Percentiles rank a stretch among this genome's conserved stretches.
phyloP scores from a whole-genome alignment of 2,329 filamentous ascomycete species.

The Fonsecaea erecta region DNA sequence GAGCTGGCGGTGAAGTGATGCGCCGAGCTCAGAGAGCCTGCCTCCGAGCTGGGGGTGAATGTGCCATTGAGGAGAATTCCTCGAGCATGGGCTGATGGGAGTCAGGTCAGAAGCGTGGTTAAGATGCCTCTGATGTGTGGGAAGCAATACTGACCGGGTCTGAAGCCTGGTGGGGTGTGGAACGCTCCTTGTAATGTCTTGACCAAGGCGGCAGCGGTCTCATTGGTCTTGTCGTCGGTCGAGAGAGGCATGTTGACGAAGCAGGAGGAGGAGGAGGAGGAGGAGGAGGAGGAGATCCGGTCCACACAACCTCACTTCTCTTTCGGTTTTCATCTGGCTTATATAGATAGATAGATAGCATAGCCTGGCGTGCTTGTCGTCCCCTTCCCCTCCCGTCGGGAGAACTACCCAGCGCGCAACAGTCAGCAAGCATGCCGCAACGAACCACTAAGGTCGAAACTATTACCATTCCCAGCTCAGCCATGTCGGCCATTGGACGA shows the following conservation, averaged over 20 bases:
- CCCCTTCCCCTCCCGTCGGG: no score
- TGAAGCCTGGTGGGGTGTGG: constrained; percentile 48
- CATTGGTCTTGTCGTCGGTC: constrained; percentile 46
- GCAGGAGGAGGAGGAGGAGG: background rate
- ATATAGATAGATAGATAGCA: no score
- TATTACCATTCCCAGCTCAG: constrained; percentile 6
- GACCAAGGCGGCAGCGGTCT: constrained; percentile 47
- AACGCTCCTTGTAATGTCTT: constrained; percentile 47
- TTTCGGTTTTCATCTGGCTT: no score
- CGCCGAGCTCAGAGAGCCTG: constrained; percentile 53
- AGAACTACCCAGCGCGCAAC: constrained; percentile 20
- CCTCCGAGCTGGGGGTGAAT: constrained; percentile 56
- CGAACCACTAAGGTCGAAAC: constrained; percentile 9
- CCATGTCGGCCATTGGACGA: constrained; percentile 10
- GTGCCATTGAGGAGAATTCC: constrained; percentile 58
- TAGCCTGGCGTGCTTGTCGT: background rate
- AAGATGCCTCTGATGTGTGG: background rate
- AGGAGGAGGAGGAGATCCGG: no score
- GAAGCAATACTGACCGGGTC: constrained; percentile 43
- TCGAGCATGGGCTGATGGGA: constrained; percentile 59
- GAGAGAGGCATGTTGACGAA: constrained; percentile 51
- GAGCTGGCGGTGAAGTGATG: constrained; percentile 54
- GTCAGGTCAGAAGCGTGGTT: constrained; percentile 47
- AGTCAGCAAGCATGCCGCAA: constrained; percentile 22
- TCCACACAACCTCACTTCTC: background rate